Evolutionary conservation across 495 filamentous ascomycete genomes (phyloP).

Genomic region (Parathielavia hyrcaniae): DNA sequence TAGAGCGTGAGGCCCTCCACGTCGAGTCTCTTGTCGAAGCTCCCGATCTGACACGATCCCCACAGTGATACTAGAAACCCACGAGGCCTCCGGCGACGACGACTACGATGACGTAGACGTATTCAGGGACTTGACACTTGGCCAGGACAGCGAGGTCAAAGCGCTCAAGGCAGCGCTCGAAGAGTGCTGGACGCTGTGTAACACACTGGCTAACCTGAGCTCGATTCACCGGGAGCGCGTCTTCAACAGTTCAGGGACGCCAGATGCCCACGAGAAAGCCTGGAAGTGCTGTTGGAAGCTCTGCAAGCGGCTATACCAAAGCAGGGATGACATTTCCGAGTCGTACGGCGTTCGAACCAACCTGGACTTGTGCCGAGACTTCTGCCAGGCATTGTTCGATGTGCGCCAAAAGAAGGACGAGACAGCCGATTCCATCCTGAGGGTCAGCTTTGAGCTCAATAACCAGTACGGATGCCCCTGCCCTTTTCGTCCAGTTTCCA

Average conservation of each 20-base stretch:
- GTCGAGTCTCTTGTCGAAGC: background rate
- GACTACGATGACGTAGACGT: conserved; percentile 41
- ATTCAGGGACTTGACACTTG: conserved; percentile 36
- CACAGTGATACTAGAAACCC: conserved; percentile 47
- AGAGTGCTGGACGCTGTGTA: conserved; percentile 93
- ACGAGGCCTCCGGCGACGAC: conserved; percentile 38
- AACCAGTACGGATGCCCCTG: conserved; percentile 55
- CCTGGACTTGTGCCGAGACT: conserved; percentile 81
- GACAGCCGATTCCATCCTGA: conserved; percentile 70
- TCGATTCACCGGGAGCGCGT: conserved; percentile 75
- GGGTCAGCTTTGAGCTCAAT: conserved; percentile 90
- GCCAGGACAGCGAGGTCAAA: conserved; percentile 57
- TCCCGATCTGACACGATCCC: conserved; percentile 4
- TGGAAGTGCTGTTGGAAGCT: conserved; percentile 92
- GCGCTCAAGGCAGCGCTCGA: conserved; percentile 70
- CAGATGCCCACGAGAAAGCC: conserved; percentile 71
- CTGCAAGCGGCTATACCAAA: conserved; percentile 81
- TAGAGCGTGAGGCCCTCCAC: conserved; percentile 56
- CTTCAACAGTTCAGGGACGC: conserved; percentile 61
- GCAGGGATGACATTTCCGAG: conserved; percentile 62
- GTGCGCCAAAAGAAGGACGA: conserved; percentile 69
- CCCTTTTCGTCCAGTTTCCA: background rate
- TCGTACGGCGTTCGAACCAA: conserved; percentile 65
- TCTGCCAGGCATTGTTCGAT: conserved; percentile 86
- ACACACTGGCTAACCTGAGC: conserved; percentile 78